A percentile compares a stretch with the other conserved stretches of the same genome.
Conservation (phyloP, 148 eudicot genomes). For the Arbutus unedo region DNA sequence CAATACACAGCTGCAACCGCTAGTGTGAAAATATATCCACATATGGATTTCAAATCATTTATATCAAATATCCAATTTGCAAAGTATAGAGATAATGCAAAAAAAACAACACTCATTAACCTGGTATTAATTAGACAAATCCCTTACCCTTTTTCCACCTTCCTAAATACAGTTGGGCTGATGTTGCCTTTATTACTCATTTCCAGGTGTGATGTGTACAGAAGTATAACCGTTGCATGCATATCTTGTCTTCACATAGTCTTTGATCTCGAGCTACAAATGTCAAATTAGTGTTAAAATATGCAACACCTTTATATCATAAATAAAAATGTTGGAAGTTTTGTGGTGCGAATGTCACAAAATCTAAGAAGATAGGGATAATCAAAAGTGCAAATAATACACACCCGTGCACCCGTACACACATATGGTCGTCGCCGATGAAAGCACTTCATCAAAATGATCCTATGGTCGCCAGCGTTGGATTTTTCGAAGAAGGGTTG, state of each 20-base stretch:
- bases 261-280: not conserved
- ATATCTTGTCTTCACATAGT: not conserved
- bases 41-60: too few species aligned
- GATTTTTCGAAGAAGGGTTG: too few species aligned
- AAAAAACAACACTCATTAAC: not conserved
- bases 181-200: not conserved
- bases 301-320: not conserved
- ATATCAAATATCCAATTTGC: too few species aligned
- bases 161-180: not conserved
- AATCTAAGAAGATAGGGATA: not conserved
- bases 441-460: too few species aligned
- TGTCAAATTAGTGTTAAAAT: not conserved
- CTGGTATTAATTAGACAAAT: not conserved
- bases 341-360: not conserved
- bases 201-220: not conserved
- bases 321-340: not conserved
- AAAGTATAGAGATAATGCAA: not conserved
- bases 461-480: too few species aligned
- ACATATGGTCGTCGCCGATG: too few species aligned
- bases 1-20: too few species aligned
- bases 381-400: not conserved
- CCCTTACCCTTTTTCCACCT: not conserved
- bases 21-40: too few species aligned
- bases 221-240: not conserved
- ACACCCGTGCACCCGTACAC: too few species aligned